A percentile compares a stretch with the other conserved stretches of the same genome.
phyloP scores from a whole-genome alignment of 2,329 filamentous ascomycete species.

The Paecilomyces sp. region DNA sequence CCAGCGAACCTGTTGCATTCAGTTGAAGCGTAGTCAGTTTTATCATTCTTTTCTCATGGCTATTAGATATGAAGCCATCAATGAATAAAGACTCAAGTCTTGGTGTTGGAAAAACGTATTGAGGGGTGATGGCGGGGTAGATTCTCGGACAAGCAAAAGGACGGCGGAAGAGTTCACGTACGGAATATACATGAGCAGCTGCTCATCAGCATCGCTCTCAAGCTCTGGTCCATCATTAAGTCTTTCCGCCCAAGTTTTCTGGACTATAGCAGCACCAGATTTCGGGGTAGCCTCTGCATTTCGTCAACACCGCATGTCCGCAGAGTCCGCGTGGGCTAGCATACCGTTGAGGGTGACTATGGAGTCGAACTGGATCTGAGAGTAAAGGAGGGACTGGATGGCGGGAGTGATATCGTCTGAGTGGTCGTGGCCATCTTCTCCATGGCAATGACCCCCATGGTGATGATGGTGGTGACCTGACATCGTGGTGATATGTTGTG shows the following conservation, averaged over 20 bases:
- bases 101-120: slow-evolving; percentile 13
- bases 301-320: background rate
- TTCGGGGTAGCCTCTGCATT: slow-evolving; percentile 51
- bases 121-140: slow-evolving; percentile 3
- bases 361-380: slow-evolving; percentile 82
- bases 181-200: slow-evolving; percentile 89
- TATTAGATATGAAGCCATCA: too few relatives aligned
- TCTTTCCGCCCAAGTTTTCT: slow-evolving; percentile 87
- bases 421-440: slow-evolving; percentile 68
- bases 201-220: slow-evolving; percentile 80
- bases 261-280: slow-evolving; percentile 66
- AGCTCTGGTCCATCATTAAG: slow-evolving; percentile 66
- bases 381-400: slow-evolving; percentile 82
- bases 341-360: slow-evolving; percentile 73
- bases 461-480: slow-evolving; percentile 29
- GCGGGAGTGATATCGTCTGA: slow-evolving; percentile 88
- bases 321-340: background rate
- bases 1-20: slow-evolving; percentile 67
- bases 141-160: background rate
- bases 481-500: slow-evolving; percentile 14
- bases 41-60: too few relatives aligned
- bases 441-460: slow-evolving; percentile 37
- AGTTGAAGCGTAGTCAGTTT: background rate
- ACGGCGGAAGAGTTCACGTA: slow-evolving; percentile 40
- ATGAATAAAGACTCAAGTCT: slow-evolving; percentile 2